These are phyloP conservation scores for Artemisia tridentata DNA, from an alignment of 129 eudicot species.

Conservation along the genomic window DNA sequence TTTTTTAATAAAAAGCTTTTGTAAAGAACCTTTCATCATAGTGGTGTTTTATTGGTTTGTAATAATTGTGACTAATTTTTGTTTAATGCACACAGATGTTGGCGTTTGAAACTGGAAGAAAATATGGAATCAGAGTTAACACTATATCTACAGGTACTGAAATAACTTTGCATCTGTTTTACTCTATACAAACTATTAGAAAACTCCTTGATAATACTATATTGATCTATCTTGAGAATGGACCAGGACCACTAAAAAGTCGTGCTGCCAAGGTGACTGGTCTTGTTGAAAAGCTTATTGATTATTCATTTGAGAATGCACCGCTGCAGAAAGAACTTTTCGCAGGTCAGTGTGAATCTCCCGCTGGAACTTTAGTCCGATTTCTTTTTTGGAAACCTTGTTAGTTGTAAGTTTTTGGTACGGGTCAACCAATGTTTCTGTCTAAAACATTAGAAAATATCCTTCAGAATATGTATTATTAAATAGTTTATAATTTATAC, in stretches of 20 bases:
- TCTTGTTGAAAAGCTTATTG: not conserved
- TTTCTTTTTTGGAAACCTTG: not conserved
- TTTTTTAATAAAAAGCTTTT: too few relatives aligned
- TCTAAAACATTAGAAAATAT: too few relatives aligned
- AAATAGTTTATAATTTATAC: too few relatives aligned
- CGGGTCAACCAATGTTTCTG: too few relatives aligned
- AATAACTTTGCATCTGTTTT: not conserved
- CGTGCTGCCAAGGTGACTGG: conserved; percentile 70
- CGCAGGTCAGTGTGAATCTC: conserved; percentile 10
- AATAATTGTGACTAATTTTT: not conserved
- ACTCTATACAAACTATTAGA: not conserved
- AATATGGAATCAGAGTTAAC: not conserved
- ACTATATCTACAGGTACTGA: conserved; percentile 9
- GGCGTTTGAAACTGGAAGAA: conserved; percentile 6
- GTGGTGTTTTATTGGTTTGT: not conserved
- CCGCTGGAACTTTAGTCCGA: not conserved
- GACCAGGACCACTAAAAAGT: conserved; percentile 70
- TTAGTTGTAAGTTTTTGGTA: not conserved
- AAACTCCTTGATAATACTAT: not conserved
- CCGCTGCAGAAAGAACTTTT: conserved; percentile 9
- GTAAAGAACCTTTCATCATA: not conserved
- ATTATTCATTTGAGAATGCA: conserved; percentile 7
- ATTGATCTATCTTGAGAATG: conserved; percentile 1
- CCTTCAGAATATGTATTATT: too few relatives aligned
- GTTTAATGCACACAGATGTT: not conserved